Percentiles rank a stretch among this genome's conserved stretches.
Conservation (phyloP, 2,329 filamentous ascomycete species). For the Cercospora zeina region DNA sequence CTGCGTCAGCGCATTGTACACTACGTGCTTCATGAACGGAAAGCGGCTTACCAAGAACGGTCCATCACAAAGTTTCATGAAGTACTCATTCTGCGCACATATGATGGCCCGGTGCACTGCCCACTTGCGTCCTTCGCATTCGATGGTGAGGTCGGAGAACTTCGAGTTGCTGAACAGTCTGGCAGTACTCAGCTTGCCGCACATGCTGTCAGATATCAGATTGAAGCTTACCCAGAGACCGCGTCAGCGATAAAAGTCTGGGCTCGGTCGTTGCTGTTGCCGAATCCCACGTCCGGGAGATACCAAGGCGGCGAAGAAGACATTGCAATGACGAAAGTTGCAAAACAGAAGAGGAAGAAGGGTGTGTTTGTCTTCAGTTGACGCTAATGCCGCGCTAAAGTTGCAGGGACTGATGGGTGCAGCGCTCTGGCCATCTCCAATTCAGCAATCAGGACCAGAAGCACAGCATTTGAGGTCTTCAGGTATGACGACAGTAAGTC, state of each 20-base stretch:
- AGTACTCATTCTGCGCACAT: conserved; percentile 33
- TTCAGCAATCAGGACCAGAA: too few species aligned
- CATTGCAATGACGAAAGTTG: too few species aligned
- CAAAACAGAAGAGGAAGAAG: too few species aligned
- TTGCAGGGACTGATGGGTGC: background rate
- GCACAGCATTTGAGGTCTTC: too few species aligned
- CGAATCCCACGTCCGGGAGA: too few species aligned
- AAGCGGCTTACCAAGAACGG: conserved; percentile 21
- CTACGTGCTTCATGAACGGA: background rate
- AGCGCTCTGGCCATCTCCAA: background rate
- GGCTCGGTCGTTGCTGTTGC: background rate
- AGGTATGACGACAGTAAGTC: too few species aligned
- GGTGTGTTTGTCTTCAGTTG: too few species aligned
- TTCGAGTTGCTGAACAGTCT: conserved; percentile 8
- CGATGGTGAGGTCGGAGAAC: conserved; percentile 32
- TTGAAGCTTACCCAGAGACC: background rate
- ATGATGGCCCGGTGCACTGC: conserved; percentile 32
- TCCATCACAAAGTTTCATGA: conserved; percentile 28
- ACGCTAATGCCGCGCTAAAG: background rate
- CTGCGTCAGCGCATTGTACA: background rate
- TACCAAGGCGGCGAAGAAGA: too few species aligned
- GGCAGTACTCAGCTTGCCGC: background rate
- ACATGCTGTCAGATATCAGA: background rate
- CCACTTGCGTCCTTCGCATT: conserved; percentile 26
- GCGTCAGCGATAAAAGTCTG: background rate